Conservation (phyloP, 495 filamentous ascomycete genomes). For the Opeltia flavorubescens region DNA sequence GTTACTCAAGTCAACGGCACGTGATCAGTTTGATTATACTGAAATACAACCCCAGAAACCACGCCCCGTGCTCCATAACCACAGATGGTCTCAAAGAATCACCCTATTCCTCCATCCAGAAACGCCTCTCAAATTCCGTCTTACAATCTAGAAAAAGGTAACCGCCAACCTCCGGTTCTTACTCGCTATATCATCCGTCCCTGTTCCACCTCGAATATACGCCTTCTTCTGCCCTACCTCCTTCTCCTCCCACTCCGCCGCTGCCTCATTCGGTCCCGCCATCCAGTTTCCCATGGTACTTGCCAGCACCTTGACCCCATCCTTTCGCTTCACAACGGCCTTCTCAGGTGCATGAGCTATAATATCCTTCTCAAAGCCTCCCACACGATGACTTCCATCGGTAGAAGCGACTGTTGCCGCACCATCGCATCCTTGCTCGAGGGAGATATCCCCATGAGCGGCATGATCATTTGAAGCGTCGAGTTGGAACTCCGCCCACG, state of each 20-base stretch:
- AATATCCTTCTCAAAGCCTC: constrained; percentile 25
- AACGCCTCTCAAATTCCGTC: no score
- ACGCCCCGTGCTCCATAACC: no score
- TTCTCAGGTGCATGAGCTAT: constrained; percentile 22
- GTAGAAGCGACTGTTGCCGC: constrained; percentile 26
- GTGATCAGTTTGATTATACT: no score
- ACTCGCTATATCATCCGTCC: constrained; percentile 23
- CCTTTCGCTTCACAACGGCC: constrained; percentile 21
- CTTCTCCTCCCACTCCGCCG: constrained; percentile 23
- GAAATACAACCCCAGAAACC: no score
- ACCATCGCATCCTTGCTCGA: constrained; percentile 30
- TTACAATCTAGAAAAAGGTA: background rate
- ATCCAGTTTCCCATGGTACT: constrained; percentile 30
- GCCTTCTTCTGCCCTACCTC: constrained; percentile 23
- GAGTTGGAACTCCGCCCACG: constrained; percentile 32
- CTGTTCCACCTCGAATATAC: constrained; percentile 27
- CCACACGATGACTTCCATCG: constrained; percentile 21
- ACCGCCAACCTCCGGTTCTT: constrained; percentile 1
- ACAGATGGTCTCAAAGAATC: no score
- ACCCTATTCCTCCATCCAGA: no score
- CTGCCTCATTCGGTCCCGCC: constrained; percentile 23
- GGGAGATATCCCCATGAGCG: constrained; percentile 30
- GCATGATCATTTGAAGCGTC: constrained; percentile 22
- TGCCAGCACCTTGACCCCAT: constrained; percentile 21
- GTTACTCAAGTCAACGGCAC: no score